These are phyloP conservation scores for Saccharomyces hybrid DNA, from an alignment of 1,139 yeast species.

Conservation along the genomic window DNA sequence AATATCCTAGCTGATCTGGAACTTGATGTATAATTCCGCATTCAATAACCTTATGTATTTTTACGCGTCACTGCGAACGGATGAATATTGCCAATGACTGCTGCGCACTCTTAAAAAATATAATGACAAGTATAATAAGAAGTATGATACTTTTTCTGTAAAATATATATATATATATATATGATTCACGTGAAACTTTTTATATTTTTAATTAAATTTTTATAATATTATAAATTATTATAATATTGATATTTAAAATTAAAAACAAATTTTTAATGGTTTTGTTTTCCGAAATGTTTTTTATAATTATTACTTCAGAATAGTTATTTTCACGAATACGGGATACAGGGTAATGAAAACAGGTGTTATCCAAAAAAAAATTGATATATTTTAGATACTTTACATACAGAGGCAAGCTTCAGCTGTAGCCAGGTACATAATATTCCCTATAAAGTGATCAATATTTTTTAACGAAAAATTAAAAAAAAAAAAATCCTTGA, in stretches of 20 bases:
- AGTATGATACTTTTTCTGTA: too few species aligned
- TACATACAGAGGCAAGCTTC: not conserved
- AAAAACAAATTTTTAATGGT: not conserved
- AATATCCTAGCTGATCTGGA: slow-evolving; percentile 11
- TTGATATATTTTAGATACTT: not conserved
- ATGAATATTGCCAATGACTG: too few species aligned
- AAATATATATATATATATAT: too few species aligned
- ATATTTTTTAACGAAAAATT: not conserved
- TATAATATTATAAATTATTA: too few species aligned
- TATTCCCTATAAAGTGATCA: not conserved
- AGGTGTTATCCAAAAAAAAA: too few species aligned
- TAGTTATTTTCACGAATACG: too few species aligned
- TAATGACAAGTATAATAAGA: too few species aligned
- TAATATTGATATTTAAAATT: too few species aligned
- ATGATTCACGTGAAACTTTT: not conserved
- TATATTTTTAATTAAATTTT: too few species aligned
- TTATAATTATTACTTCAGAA: not conserved
- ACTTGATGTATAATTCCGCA: slow-evolving; percentile 11
- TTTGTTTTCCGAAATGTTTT: not conserved
- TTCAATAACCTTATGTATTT: not conserved
- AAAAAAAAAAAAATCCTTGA: too few species aligned
- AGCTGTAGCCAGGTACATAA: not conserved
- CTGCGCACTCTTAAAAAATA: too few species aligned
- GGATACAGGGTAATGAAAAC: too few species aligned
- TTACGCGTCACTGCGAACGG: not conserved